A percentile compares a stretch with the other conserved stretches of the same genome.
phyloP scores from a whole-genome alignment of 768 basidiomycete genomes.

The Hirschioporus abietinus region DNA sequence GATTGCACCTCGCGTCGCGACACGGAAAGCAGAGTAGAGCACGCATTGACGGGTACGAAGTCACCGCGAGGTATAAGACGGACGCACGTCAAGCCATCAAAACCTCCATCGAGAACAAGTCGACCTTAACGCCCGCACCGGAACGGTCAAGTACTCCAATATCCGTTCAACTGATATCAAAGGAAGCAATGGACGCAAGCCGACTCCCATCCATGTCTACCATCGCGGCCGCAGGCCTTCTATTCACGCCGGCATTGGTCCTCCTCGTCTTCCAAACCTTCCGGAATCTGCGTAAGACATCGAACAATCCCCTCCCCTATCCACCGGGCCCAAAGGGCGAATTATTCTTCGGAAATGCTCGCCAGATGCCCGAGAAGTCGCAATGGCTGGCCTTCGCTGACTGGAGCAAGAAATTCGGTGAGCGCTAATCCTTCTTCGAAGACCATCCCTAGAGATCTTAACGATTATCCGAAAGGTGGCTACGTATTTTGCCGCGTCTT shows the following conservation, averaged over 20 bases:
- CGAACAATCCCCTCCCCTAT: conserved; percentile 4
- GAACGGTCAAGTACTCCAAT: not conserved
- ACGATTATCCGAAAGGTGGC: not conserved
- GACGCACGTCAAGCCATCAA: conserved; percentile 1
- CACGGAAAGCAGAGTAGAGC: not conserved
- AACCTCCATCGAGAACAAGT: not conserved
- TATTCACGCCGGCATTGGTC: not conserved
- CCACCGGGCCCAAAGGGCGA: conserved; percentile 16
- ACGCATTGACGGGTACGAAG: not conserved
- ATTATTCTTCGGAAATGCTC: conserved; percentile 13
- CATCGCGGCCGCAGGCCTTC: not conserved
- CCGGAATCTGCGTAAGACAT: conserved; percentile 1
- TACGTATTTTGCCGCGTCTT: conserved; percentile 3
- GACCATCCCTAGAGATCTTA: not conserved
- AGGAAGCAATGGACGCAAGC: not conserved
- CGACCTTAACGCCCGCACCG: not conserved
- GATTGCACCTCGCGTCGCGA: not conserved
- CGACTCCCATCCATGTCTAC: not conserved
- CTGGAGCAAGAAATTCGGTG: conserved; percentile 11
- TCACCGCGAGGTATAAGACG: conserved; percentile 1
- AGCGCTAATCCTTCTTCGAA: not conserved
- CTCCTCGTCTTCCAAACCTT: not conserved
- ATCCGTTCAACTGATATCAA: not conserved
- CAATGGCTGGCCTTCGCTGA: conserved; percentile 13
- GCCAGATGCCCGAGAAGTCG: conserved; percentile 9